Conservation (phyloP, 139 green algal genomes). For the Chlorella sp. region DNA sequence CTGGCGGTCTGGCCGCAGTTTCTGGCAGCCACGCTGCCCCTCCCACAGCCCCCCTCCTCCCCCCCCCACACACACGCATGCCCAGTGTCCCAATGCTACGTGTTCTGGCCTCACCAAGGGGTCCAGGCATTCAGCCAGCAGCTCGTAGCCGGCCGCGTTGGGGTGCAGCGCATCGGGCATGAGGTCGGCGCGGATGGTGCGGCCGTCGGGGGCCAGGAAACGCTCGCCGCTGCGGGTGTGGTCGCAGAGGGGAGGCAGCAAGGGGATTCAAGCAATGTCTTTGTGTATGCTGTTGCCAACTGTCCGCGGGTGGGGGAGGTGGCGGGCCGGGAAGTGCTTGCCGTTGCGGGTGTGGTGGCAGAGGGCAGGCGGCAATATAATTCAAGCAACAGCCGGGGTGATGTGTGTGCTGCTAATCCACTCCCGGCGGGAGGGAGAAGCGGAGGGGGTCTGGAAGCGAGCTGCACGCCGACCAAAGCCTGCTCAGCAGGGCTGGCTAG, state of each 20-base stretch:
- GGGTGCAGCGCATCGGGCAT: slow-evolving; percentile 43
- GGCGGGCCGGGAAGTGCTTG: not conserved
- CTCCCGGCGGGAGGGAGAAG: not conserved
- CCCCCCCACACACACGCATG: too few relatives aligned
- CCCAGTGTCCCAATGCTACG: too few relatives aligned
- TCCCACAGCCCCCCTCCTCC: too few relatives aligned
- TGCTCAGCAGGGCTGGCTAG: too few relatives aligned
- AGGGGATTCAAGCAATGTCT: too few relatives aligned
- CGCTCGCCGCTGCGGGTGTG: not conserved
- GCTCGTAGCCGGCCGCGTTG: slow-evolving; percentile 39
- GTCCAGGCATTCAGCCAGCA: slow-evolving; percentile 46
- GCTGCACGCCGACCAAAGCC: not conserved
- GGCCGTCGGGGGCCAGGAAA: not conserved
- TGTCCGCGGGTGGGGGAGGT: too few relatives aligned
- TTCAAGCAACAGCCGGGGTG: not conserved
- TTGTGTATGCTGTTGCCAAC: too few relatives aligned
- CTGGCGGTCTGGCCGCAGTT: too few relatives aligned
- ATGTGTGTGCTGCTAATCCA: too few relatives aligned
- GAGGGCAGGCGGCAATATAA: too few relatives aligned
- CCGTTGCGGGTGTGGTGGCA: not conserved
- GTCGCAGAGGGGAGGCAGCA: not conserved
- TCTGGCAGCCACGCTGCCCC: too few relatives aligned
- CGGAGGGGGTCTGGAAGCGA: not conserved
- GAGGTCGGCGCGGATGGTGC: not conserved
- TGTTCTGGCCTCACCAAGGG: slow-evolving; percentile 1